Evolutionary conservation across 2,329 filamentous ascomycete species (phyloP).

Genomic region (Herpotrichia juniperi): DNA sequence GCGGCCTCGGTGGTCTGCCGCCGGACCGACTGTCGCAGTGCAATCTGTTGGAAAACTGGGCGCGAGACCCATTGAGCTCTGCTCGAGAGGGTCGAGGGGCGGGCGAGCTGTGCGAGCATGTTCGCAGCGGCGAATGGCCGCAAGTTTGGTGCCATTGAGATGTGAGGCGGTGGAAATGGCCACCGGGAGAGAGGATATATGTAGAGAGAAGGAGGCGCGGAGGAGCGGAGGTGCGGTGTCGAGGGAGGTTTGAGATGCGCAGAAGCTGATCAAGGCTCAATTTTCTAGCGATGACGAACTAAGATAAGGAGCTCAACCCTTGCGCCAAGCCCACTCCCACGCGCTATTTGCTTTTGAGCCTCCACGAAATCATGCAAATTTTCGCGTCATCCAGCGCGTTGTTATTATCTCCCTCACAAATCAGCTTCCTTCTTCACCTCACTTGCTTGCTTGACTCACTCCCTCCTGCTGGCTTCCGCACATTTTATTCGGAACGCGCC

Average conservation of each 20-base stretch:
- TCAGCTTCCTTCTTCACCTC: neutral
- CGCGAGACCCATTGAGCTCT: slow-evolving; percentile 42
- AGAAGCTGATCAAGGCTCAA: slow-evolving; percentile 9
- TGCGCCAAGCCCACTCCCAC: slow-evolving; percentile 10
- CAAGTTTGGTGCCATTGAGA: slow-evolving; percentile 44
- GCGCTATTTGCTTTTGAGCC: slow-evolving; percentile 9
- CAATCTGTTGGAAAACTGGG: slow-evolving; percentile 40
- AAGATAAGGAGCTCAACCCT: neutral
- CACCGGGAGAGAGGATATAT: slow-evolving; percentile 9
- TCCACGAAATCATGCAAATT: slow-evolving; percentile 8
- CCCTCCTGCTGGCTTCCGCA: neutral
- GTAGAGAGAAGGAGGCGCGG: neutral
- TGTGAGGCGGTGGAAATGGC: slow-evolving; percentile 2
- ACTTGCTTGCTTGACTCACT: neutral
- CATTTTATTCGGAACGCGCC: slow-evolving; percentile 3
- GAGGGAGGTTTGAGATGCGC: neutral
- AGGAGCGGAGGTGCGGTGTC: neutral
- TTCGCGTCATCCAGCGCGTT: slow-evolving; percentile 8
- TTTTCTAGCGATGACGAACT: slow-evolving; percentile 17
- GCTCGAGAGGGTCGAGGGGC: slow-evolving; percentile 40
- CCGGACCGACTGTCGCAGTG: slow-evolving; percentile 43
- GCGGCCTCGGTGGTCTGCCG: slow-evolving; percentile 38
- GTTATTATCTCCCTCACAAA: neutral
- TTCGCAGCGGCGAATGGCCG: slow-evolving; percentile 41
- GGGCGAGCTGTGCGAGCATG: slow-evolving; percentile 40